These are phyloP conservation scores for Auricularia heimuer DNA, from an alignment of 768 basidiomycete genomes.

Conservation along the genomic window DNA sequence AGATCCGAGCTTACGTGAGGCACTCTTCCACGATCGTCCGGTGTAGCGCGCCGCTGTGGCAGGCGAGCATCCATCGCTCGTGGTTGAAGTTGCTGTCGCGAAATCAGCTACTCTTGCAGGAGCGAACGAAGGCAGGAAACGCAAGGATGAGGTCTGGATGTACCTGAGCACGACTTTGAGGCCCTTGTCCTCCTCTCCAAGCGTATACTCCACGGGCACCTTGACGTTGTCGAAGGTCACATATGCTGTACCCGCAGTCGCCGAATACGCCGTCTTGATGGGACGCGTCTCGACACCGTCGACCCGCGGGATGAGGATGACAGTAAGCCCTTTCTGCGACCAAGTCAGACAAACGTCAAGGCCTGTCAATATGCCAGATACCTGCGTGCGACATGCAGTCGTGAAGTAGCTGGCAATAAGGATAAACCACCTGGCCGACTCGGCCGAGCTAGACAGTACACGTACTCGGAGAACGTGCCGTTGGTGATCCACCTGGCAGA, in stretches of 20 bases:
- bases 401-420: conserved; percentile 46
- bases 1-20: conserved; percentile 46
- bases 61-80: conserved; percentile 81
- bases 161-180: conserved; percentile 59
- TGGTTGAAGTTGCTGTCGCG: conserved; percentile 69
- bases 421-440: conserved; percentile 5
- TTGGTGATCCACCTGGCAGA: conserved; percentile 77
- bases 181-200: conserved; percentile 80
- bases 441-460: conserved; percentile 14
- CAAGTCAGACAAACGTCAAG: background rate
- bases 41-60: conserved; percentile 62
- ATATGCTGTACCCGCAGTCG: conserved; percentile 83
- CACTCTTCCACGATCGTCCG: conserved; percentile 82
- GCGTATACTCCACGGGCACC: conserved; percentile 76
- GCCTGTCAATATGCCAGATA: conserved; percentile 15
- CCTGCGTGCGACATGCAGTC: conserved; percentile 64
- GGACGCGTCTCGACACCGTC: conserved; percentile 73
- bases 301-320: conserved; percentile 63
- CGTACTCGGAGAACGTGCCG: conserved; percentile 63
- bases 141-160: conserved; percentile 8
- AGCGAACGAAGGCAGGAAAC: conserved; percentile 18
- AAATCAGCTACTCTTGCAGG: background rate
- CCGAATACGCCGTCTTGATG: conserved; percentile 88
- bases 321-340: conserved; percentile 55
- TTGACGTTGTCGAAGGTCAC: conserved; percentile 37